Conservation (phyloP, 495 filamentous ascomycete species). For the Aeminium ludgeri region DNA sequence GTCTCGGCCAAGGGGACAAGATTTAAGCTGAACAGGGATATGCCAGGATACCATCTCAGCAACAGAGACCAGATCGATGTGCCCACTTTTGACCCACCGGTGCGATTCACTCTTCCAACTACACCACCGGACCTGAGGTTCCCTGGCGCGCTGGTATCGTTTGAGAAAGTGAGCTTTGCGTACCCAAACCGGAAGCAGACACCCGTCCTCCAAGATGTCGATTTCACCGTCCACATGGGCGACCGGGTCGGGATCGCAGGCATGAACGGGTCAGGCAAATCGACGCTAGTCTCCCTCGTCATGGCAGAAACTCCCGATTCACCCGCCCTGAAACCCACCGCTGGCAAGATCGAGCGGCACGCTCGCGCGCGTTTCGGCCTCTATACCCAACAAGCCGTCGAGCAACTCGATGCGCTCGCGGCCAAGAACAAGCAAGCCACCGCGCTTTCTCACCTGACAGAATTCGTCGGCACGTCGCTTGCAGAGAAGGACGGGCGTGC, state of each 20-base stretch:
- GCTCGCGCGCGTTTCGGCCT: slow-evolving; percentile 50
- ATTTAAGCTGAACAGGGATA: slow-evolving; percentile 66
- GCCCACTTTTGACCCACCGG: slow-evolving; percentile 43
- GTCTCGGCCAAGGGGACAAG: slow-evolving; percentile 49
- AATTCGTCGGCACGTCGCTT: slow-evolving; percentile 30
- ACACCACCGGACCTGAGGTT: slow-evolving; percentile 51
- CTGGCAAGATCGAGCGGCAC: slow-evolving; percentile 43
- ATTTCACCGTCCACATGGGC: slow-evolving; percentile 47
- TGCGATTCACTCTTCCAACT: slow-evolving; percentile 36
- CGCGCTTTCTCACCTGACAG: slow-evolving; percentile 40
- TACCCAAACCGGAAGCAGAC: slow-evolving; percentile 31
- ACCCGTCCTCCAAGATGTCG: slow-evolving; percentile 38
- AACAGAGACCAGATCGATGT: slow-evolving; percentile 51
- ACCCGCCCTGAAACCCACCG: slow-evolving; percentile 26
- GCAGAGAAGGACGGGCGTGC: slow-evolving; percentile 46
- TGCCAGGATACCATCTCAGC: slow-evolving; percentile 40
- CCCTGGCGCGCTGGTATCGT: slow-evolving; percentile 50
- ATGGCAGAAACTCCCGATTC: slow-evolving; percentile 24
- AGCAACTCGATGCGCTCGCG: slow-evolving; percentile 38
- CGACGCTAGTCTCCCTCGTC: slow-evolving; percentile 47
- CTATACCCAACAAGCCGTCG: slow-evolving; percentile 64
- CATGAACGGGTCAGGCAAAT: slow-evolving; percentile 59
- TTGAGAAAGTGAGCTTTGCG: slow-evolving; percentile 46
- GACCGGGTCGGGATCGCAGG: slow-evolving; percentile 59
- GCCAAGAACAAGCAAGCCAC: slow-evolving; percentile 35